These are phyloP conservation scores for Phytophthora lateralis DNA, from an alignment of 352 stramenopile species.

Conservation along the genomic window DNA sequence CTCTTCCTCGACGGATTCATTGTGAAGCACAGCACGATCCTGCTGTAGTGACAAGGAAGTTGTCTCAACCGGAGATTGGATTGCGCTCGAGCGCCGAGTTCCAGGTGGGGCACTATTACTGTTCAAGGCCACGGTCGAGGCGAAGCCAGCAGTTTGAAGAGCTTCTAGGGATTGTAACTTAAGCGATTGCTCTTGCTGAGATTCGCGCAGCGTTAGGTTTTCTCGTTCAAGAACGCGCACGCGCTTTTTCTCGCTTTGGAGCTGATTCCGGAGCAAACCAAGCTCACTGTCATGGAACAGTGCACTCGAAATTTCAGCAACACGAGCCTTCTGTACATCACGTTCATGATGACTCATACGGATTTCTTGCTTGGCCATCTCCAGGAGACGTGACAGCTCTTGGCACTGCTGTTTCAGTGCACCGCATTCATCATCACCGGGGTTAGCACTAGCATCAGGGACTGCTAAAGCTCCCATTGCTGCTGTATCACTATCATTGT, in stretches of 20 bases:
- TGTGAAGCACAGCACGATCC: not conserved
- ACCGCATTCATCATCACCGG: constrained; percentile 23
- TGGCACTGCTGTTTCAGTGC: constrained; percentile 50
- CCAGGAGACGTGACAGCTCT: constrained; percentile 55
- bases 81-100: not conserved
- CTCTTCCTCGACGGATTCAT: constrained; percentile 3
- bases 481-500: constrained; percentile 23
- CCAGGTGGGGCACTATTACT: not conserved
- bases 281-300: constrained; percentile 62
- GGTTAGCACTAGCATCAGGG: not conserved
- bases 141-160: constrained; percentile 31
- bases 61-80: not conserved
- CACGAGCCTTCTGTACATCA: constrained; percentile 49
- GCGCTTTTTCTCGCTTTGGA: constrained; percentile 67
- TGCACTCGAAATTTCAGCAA: constrained; percentile 57
- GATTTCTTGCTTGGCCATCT: constrained; percentile 83
- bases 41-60: not conserved
- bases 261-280: constrained; percentile 48
- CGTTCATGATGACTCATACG: constrained; percentile 61
- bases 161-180: constrained; percentile 56
- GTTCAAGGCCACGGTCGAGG: not conserved
- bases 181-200: constrained; percentile 48
- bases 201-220: constrained; percentile 56
- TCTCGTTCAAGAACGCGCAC: constrained; percentile 66
- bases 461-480: constrained; percentile 16